Base-by-base conservation (phyloP, 345 rosid species). In the Gossypium arboreum region DNA sequence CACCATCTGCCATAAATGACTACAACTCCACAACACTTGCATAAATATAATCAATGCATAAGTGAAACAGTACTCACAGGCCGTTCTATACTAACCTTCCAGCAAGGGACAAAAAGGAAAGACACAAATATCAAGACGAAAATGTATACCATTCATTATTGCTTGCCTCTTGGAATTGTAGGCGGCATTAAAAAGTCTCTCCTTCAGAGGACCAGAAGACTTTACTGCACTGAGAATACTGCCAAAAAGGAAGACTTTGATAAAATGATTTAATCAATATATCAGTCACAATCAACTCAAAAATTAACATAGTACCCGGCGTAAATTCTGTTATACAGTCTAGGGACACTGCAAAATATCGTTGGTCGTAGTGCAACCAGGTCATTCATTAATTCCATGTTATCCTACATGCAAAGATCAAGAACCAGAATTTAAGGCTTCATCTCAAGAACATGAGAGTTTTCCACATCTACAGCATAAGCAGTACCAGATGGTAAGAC, bases 111-210 rank as follows among this genome's bases (percentile, higher is more conserved):
- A 47, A 55, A 62, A n/a, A 20, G 13, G 15, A 39, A 73, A 51
- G 12, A 75, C 20, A 55, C 29, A 62, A 79, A 55, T 50, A 22
- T 66, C 56, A 52, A 22, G 58, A 73, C 73, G 74, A 10, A 68
- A 75, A 39, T 69, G 58, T 73, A 78, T 83, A 95, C 99, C 99
- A 78, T 88, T 95, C 82, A 90, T 59, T 27, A 95, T 68, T 13
- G 99, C 99, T 80, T 88, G 93, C 86, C 90, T 95, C 87, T 95
- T 95, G 67, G 98, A 90, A 78, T 88, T 93, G 80, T 93, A 95
- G 71, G 99, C 98, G 72, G 85, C 90, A 88, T 91, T 95, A 77
- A 95, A 95, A 58, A 95, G 84, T 97, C 99, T 95, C 86, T 93
- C 89, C 86, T 78, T 91, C 68, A 95, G 76, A 25, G 83, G 86